Base-by-base conservation (phyloP, 129 eudicot species). In the Arctium lappa region DNA sequence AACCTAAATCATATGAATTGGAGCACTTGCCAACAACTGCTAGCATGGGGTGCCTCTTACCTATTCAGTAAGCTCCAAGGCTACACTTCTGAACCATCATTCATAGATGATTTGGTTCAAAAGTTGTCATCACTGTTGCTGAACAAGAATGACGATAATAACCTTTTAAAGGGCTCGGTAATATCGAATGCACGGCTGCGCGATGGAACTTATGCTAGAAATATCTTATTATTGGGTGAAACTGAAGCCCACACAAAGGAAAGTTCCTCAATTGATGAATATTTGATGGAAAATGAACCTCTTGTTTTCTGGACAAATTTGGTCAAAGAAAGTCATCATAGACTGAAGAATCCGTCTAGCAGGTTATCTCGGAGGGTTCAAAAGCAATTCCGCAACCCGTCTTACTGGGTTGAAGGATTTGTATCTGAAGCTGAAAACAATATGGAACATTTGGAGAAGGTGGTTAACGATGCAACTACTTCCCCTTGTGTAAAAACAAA, bases 31-130 rank as follows among this genome's bases (percentile, higher is more conserved):
- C 97, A 92, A 1, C 72, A 5, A 65, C 72, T 90, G 82, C 78
- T 94, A 69, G 77, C 83, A 9, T 92, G 98, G 98, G 95, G 92
- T 53, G 92, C 92, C 18, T 53, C 81, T 6, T 65, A 71, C 79
- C 85, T 90, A 62, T 89, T 89, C 60, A 29, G 71, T 29, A 84
- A 76, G 86, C 86, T 89, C 71, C 81, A 88, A 76, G 83, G 40
- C 56, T 63, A 22, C 75, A 50, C 86, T 34, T 31, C 36, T 15
- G 83, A 62, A 37, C 74, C 77, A 44, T 48, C 87, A 9, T 82
- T 85, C 56, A 40, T 88, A 36, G 83, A 84, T 2, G 83, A 87
- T 68, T 83, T 92, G 80, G 72, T 88, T 29, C 60, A 30, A 29
- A 94, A 92, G 83, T 72, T 91, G 11, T 83, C 79, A 29, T 40